These are phyloP conservation scores for Avena atlantica DNA, from an alignment of 176 grass and related monocot genomes.

Conservation along the genomic window DNA sequence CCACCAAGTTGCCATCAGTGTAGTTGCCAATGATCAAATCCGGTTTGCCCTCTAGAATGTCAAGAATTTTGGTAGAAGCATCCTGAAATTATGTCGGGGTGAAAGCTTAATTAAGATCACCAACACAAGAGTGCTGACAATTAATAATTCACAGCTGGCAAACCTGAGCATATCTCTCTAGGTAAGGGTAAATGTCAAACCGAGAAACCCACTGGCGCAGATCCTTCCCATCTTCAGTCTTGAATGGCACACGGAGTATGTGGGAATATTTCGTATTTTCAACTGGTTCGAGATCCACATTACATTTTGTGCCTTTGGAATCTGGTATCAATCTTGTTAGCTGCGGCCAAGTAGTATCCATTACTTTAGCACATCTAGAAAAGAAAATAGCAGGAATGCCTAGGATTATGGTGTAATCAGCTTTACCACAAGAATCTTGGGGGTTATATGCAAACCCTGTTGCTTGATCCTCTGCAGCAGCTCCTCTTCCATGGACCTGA, in stretches of 20 bases:
- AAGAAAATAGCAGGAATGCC: not conserved
- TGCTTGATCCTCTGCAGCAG: slow-evolving; percentile 86
- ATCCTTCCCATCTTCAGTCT: slow-evolving; percentile 63
- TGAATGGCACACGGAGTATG: slow-evolving; percentile 92
- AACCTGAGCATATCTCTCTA: slow-evolving; percentile 98
- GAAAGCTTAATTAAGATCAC: not conserved
- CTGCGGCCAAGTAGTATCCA: slow-evolving; percentile 39
- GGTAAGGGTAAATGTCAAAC: slow-evolving; percentile 94
- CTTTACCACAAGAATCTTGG: slow-evolving; percentile 95
- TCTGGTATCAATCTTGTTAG: slow-evolving; percentile 97
- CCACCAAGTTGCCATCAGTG: slow-evolving; percentile 91
- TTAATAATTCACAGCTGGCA: slow-evolving; percentile 6
- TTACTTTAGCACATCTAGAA: slow-evolving; percentile 17
- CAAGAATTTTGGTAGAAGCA: slow-evolving; percentile 73
- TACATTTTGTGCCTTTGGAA: slow-evolving; percentile 89
- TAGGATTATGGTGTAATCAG: slow-evolving; percentile 8
- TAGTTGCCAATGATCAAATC: slow-evolving; percentile 98
- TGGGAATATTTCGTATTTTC: slow-evolving; percentile 71
- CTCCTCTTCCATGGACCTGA: slow-evolving; percentile 92
- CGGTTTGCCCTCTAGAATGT: slow-evolving; percentile 85
- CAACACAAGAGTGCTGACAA: not conserved
- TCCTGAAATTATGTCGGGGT: slow-evolving; percentile 56
- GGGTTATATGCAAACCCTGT: slow-evolving; percentile 78
- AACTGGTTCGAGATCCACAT: slow-evolving; percentile 87
- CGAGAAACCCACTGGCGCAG: slow-evolving; percentile 83